Percentiles rank a stretch among this genome's conserved stretches.
Conservation (phyloP, 208 protist species). For the Crithidia expoeki region DNA sequence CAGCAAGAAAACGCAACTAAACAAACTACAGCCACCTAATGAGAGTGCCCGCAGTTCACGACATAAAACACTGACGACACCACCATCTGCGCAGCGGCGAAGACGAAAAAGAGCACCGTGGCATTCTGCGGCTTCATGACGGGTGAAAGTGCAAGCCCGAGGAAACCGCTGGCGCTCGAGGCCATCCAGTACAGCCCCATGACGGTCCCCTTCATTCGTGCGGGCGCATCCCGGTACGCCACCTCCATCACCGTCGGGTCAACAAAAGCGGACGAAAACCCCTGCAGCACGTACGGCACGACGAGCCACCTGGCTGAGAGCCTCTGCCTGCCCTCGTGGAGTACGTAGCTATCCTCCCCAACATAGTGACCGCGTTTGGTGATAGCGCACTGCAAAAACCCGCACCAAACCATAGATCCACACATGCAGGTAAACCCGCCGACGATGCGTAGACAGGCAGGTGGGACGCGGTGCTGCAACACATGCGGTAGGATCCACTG, state of each 20-base stretch:
- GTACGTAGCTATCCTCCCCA: constrained; percentile 42
- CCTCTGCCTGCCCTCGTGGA: constrained; percentile 25
- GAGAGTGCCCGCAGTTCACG: constrained; percentile 32
- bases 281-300: constrained; percentile 62
- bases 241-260: constrained; percentile 75
- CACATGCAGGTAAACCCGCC: constrained; percentile 52
- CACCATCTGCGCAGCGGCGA: constrained; percentile 39
- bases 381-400: constrained; percentile 47
- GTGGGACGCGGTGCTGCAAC: constrained; percentile 25
- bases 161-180: constrained; percentile 65
- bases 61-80: constrained; percentile 47
- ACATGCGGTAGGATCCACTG: constrained; percentile 42
- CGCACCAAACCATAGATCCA: constrained; percentile 64
- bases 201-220: constrained; percentile 66
- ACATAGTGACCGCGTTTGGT: constrained; percentile 47
- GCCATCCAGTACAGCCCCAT: constrained; percentile 73
- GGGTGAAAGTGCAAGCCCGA: constrained; percentile 63
- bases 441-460: constrained; percentile 37
- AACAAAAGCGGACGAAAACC: constrained; percentile 63
- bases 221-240: constrained; percentile 56
- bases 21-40: not conserved
- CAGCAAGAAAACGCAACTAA: not conserved
- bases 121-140: constrained; percentile 61
- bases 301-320: constrained; percentile 59
- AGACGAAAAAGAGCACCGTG: constrained; percentile 49